Evolutionary conservation across 345 rosid species (phyloP).

Genomic region (Salix viminalis): DNA sequence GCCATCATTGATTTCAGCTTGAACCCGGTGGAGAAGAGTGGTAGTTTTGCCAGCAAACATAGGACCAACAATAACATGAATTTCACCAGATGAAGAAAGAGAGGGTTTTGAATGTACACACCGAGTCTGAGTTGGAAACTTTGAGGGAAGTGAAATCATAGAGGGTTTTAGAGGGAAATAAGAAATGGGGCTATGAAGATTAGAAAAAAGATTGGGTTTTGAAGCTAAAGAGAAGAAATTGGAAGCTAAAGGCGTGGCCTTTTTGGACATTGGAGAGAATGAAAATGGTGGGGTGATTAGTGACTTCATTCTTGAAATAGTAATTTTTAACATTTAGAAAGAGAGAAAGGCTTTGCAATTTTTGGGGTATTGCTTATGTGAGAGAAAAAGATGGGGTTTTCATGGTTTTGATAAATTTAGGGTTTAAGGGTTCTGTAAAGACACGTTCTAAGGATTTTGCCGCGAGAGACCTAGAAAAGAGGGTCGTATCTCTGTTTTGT

Average conservation of each 20-base stretch:
- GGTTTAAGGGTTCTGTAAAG: slow-evolving; percentile 27
- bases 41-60: slow-evolving; percentile 78
- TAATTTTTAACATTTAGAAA: neutral
- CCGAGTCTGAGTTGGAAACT: slow-evolving; percentile 14
- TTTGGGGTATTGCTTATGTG: too few relatives aligned
- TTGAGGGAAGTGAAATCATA: slow-evolving; percentile 15
- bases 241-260: slow-evolving; percentile 15
- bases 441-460: slow-evolving; percentile 8
- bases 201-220: slow-evolving; percentile 12
- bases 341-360: neutral
- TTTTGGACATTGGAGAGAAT: slow-evolving; percentile 14
- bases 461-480: too few relatives aligned
- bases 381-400: neutral
- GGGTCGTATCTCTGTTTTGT: too few relatives aligned
- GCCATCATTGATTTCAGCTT: slow-evolving; percentile 44
- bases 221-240: slow-evolving; percentile 24
- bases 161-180: slow-evolving; percentile 20
- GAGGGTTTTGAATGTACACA: slow-evolving; percentile 27
- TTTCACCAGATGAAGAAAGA: slow-evolving; percentile 40
- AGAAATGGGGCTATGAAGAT: slow-evolving; percentile 7
- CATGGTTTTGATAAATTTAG: slow-evolving; percentile 15
- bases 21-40: slow-evolving; percentile 61
- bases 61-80: slow-evolving; percentile 75
- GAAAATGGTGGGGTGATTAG: slow-evolving; percentile 34
- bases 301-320: slow-evolving; percentile 46